A percentile compares a stretch with the other conserved stretches of the same genome.
Conservation (phyloP, 2,329 filamentous ascomycete genomes). For the Alternaria novae-zelandiae region DNA sequence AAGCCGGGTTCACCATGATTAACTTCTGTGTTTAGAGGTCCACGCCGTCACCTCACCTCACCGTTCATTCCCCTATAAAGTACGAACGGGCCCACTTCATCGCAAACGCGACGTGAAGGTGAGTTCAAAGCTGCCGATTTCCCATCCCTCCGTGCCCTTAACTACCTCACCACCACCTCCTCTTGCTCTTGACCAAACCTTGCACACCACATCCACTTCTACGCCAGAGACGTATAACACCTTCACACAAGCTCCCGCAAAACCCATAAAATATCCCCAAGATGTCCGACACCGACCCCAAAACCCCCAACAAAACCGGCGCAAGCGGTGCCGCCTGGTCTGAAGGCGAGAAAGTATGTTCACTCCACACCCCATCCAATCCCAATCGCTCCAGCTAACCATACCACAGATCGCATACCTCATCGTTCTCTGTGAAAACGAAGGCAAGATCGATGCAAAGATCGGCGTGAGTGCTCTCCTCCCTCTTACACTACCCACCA, state of each 20-base stretch:
- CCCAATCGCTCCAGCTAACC: background rate
- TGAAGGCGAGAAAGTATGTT: conserved; percentile 28
- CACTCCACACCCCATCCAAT: background rate
- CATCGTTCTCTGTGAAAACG: conserved; percentile 27
- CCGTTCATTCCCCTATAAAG: background rate
- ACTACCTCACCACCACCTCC: background rate
- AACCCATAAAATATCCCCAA: background rate
- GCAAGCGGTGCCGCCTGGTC: conserved; percentile 26
- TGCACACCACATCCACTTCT: background rate
- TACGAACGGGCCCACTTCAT: background rate
- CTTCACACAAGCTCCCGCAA: background rate
- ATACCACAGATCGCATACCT: conserved; percentile 27
- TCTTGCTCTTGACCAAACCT: background rate
- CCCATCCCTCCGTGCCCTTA: background rate
- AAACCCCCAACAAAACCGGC: conserved; percentile 12
- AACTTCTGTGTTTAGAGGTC: background rate
- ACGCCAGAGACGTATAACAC: background rate
- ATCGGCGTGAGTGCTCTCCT: conserved; percentile 11
- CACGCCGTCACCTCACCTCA: background rate
- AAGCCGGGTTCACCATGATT: background rate
- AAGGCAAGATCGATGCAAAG: conserved; percentile 23
- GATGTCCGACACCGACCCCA: conserved; percentile 11
- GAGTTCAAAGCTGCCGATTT: background rate
- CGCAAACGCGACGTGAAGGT: background rate
- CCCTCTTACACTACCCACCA: background rate